Conservation (phyloP, 202 grass and related monocot genomes). For the Saccharum hybrid region DNA sequence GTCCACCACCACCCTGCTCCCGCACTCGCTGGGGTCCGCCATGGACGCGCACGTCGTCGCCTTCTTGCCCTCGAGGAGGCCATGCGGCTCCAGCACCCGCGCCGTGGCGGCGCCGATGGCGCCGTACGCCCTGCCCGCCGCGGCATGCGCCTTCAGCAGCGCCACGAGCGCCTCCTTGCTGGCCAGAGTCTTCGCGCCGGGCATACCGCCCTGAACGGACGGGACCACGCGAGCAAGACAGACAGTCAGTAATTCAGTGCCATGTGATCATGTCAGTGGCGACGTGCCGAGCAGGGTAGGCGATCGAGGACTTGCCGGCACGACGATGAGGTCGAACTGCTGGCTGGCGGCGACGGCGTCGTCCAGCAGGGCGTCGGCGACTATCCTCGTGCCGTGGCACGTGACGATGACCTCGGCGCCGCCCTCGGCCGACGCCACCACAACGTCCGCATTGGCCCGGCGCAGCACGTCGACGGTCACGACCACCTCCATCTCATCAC, state of each 20-base stretch:
- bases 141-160: constrained; percentile 56
- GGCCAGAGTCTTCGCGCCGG: constrained; percentile 51
- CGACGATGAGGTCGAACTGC: constrained; percentile 68
- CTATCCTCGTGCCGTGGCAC: constrained; percentile 60
- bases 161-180: constrained; percentile 44
- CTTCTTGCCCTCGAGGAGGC: constrained; percentile 60
- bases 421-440: constrained; percentile 58
- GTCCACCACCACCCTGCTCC: constrained; percentile 62
- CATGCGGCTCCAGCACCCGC: constrained; percentile 57
- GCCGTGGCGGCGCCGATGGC: constrained; percentile 61
- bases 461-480: constrained; percentile 68
- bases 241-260: background rate
- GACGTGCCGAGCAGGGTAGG: background rate
- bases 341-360: constrained; percentile 42
- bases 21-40: constrained; percentile 50
- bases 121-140: constrained; percentile 54
- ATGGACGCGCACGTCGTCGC: constrained; percentile 39
- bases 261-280: background rate
- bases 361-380: constrained; percentile 66
- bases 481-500: constrained; percentile 73
- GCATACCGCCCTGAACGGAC: constrained; percentile 52
- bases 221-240: background rate
- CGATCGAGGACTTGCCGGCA: constrained; percentile 58
- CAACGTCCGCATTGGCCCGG: constrained; percentile 70
- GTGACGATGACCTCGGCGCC: constrained; percentile 48